Evolutionary conservation across 1,139 yeast species (phyloP), one percentile per base, ranked within the genome.

Genomic region (Debaryomyces coudertii): DNA sequence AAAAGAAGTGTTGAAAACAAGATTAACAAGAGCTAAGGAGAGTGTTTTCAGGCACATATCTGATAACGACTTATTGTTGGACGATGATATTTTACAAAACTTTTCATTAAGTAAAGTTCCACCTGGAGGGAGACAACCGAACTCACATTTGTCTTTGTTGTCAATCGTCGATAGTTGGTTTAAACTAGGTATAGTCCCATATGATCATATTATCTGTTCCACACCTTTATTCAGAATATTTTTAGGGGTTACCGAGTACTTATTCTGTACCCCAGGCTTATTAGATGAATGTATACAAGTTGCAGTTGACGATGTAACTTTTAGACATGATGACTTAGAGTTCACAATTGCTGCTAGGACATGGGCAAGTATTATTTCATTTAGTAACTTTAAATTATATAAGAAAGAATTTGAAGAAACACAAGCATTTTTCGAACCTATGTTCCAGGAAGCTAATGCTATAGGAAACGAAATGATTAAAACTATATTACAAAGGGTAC

Each of bases 81-180:
- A 93, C 50, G 98, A 93, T 63, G 83, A 83, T 41, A 62, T 92
- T 31, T 71, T 93, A 25, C 92, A 90, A 50, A 81, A 83, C 57
- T 93, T 86, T 58, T 88, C 97, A 0, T 75, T 93, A 41, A 78
- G 86, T 43, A 87, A 87, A 56, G 77, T 70, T 1, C 95, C 95
- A 0, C 90, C 92, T 0, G 85, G 81, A 11, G 85, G 83, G 3
- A 69, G 72, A 46, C 84, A 82, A 43, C 95, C 95, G 40, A 93
- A 93, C 65, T 89, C 97, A 2, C 99, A 93, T 64, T 69, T 93
- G 46, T 87, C 97, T 2, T 68, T 93, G 38, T 70, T 93, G 46
- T 95, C 95, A 1, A 90, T 93, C 43, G 98, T 90, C 1, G 99
- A 93, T 65, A 86, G 95, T 60, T 93, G 99, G 99, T 79, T 77